Base-by-base conservation (phyloP, 2,329 filamentous ascomycete genomes). In the Colletotrichum sp. region DNA sequence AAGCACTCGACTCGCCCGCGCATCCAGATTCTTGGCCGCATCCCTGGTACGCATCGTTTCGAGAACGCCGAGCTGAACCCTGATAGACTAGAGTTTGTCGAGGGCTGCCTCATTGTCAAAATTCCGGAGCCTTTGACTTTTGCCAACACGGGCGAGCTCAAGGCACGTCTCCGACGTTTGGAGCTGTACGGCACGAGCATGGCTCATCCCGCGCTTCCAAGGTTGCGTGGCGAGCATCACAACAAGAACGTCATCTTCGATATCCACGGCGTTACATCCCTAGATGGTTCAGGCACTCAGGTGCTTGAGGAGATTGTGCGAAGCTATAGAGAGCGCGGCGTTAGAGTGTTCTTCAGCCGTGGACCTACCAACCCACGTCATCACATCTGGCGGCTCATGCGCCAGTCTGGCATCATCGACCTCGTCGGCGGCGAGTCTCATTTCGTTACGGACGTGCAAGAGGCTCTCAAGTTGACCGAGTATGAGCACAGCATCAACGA, bases 121-220 rank as follows among this genome's bases (percentile, higher is more conserved):
- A 99, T 99, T 71, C 96, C 97, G 0, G 97, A 99, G 82, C 97
- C 97, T 0, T 88, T 99, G 67, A 99, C 96, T 0, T 99, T 99
- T 83, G 96, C 96, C 82, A 99, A 99, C 83, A 99, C 97, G 0
- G 97, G 96, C 63, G 95, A 97, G 79, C 88, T 99, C 60, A 98
- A 98, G 84, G 94, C 93, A 69, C 91, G 97, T 6, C 89, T 99
- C 13, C 90, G 94, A 8, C 89, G 97, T 8, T 89, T 99, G 2
- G 97, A 99, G 84, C 90, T 96, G 26, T 98, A 99, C 81, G 97
- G 97, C n/a, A 96, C 95, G 0, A 93, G 89, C 62, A 89, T 91
- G 69, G 95, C 95, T 0, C 97, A 99, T 80, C 97, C 97, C 0
- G 96, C 96, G 0, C 88, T 98, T 21, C 97, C 97, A 1, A 91